Evolutionary conservation across 805 yeast genomes (phyloP).

Genomic region (Candida awuae): DNA sequence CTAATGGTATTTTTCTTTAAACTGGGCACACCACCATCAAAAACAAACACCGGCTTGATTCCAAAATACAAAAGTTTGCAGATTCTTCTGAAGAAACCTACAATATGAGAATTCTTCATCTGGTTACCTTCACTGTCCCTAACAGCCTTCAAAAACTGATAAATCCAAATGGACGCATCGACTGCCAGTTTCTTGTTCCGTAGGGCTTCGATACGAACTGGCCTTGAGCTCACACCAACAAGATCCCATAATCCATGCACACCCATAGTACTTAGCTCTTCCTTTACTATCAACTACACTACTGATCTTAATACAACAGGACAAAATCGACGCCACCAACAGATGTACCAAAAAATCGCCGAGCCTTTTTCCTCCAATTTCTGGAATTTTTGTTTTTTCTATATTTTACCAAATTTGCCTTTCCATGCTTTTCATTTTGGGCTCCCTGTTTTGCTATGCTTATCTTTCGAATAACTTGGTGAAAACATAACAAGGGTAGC

Average conservation of each 20-base stretch:
- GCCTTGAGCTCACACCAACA: slow-evolving; percentile 80
- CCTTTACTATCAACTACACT: too few species aligned
- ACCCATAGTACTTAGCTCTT: slow-evolving; percentile 89
- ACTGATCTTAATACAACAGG: too few species aligned
- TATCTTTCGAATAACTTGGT: too few species aligned
- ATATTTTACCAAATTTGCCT: too few species aligned
- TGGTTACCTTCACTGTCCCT: slow-evolving; percentile 79
- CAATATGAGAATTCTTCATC: slow-evolving; percentile 71
- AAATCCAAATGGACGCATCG: slow-evolving; percentile 98
- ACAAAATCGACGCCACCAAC: too few species aligned
- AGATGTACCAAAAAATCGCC: too few species aligned
- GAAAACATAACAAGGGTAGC: too few species aligned
- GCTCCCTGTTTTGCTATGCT: too few species aligned
- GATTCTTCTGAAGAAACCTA: slow-evolving; percentile 92
- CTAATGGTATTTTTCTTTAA: slow-evolving; percentile 73
- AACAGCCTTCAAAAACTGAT: slow-evolving; percentile 92
- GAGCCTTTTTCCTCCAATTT: too few species aligned
- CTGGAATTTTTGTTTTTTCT: too few species aligned
- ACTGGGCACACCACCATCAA: slow-evolving; percentile 91
- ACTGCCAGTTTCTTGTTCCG: slow-evolving; percentile 77
- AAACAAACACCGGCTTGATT: slow-evolving; percentile 80
- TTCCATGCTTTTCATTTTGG: too few species aligned
- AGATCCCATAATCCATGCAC: slow-evolving; percentile 93
- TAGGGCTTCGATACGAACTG: slow-evolving; percentile 81
- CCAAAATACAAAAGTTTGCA: slow-evolving; percentile 87